Percentiles rank a stretch among this genome's conserved stretches.
phyloP scores from a whole-genome alignment of 1,139 yeast species.

The Kluyveromyces sp. region DNA sequence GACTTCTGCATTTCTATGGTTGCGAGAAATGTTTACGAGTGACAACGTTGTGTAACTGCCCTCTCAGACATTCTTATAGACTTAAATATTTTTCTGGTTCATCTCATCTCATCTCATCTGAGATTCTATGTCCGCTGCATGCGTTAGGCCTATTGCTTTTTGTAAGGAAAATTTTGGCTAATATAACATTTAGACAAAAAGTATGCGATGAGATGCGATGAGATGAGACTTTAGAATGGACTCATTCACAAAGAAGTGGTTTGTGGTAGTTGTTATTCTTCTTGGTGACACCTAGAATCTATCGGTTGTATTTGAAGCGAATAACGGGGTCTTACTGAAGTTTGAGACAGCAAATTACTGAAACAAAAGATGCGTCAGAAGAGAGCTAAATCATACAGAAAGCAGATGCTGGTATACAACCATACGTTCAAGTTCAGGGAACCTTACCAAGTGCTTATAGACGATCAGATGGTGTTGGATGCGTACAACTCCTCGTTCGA shows the following conservation, averaged over 20 bases:
- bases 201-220: slow-evolving; percentile 9
- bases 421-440: slow-evolving; percentile 88
- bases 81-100: background rate
- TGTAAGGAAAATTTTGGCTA: slow-evolving; percentile 1
- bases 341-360: slow-evolving; percentile 11
- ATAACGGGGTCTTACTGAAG: background rate
- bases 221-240: background rate
- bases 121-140: background rate
- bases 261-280: background rate
- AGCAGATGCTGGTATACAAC: slow-evolving; percentile 78
- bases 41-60: background rate
- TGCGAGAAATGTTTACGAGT: background rate
- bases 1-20: background rate
- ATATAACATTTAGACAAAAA: background rate
- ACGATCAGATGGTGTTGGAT: slow-evolving; percentile 65
- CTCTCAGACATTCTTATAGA: background rate
- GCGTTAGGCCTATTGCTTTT: background rate
- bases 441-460: slow-evolving; percentile 86
- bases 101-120: background rate
- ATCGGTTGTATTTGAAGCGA: background rate
- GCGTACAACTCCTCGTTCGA: slow-evolving; percentile 66
- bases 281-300: background rate
- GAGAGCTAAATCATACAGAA: slow-evolving; percentile 88
- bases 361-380: slow-evolving; percentile 72
- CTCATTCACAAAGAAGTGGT: background rate